A percentile compares a stretch with the other conserved stretches of the same genome.
Conservation (phyloP, 73 alveolate genomes). For the Paramecium sexaurelia region DNA sequence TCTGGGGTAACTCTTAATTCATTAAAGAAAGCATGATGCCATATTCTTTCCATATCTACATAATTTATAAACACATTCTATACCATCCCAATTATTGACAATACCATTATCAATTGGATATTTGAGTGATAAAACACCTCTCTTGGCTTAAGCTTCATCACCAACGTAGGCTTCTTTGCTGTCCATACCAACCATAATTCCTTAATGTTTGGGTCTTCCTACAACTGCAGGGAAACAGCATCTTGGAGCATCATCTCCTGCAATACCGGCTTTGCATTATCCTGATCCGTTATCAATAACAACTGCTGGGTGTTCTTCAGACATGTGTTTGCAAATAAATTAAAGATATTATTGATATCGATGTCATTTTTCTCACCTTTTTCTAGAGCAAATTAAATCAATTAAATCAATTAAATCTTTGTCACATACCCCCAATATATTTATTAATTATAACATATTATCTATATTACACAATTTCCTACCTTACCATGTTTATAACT, state of each 20-base stretch:
- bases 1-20: constrained; percentile 97
- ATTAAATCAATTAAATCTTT: neutral
- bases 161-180: constrained; percentile 97
- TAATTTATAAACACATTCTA: neutral
- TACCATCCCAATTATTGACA: constrained; percentile 94
- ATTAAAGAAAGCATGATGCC: constrained; percentile 97
- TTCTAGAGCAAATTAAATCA: neutral
- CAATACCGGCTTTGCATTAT: constrained; percentile 94
- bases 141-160: constrained; percentile 97
- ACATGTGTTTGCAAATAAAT: neutral
- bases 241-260: constrained; percentile 98
- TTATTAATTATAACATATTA: neutral
- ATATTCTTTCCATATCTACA: constrained; percentile 89
- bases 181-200: constrained; percentile 96
- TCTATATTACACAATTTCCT: neutral
- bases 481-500: neutral
- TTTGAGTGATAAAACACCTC: constrained; percentile 94
- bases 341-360: neutral
- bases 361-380: neutral
- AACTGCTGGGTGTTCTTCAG: constrained; percentile 45
- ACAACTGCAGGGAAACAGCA: constrained; percentile 97
- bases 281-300: constrained; percentile 79
- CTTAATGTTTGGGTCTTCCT: constrained; percentile 98
- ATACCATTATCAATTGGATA: constrained; percentile 96
- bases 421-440: neutral